Evolutionary conservation across 768 basidiomycete species (phyloP), one percentile per base, ranked within the genome.

Genomic region (Panus rudis): DNA sequence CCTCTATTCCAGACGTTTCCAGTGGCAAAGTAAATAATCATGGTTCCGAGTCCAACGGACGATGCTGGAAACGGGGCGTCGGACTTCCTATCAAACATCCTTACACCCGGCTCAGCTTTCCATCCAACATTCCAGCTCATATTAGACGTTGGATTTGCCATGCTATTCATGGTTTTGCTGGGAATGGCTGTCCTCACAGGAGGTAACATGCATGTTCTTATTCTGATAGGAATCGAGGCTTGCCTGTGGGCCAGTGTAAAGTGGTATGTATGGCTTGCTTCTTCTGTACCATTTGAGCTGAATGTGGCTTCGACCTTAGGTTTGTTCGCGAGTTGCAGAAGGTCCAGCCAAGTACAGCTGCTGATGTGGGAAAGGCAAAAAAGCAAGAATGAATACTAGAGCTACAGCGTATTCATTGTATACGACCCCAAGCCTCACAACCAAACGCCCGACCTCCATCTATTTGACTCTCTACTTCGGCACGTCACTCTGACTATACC

Each of bases 161-260:
- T 65, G 5, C 70, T 92, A 20, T 64, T 86, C 21, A 40, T 77
- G 16, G 72, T 87, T 7, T 72, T 91, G 17, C 50, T 78, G 28
- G 61, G 65, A 31, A 68, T 84, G n/a, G 69, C 76, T 6, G 68
- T 76, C 56, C 51, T 81, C 19, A 85, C 86, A 0, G 63, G 66
- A 11, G 78, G 81, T 24, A 91, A 76, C 52, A 42, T 73, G 1
- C 89, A 92, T 55, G 66, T 90, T 24, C 69, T 87, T 22, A 69
- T 68, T 20, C 66, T 92, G 11, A 81, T 83, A 47, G 64, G 56
- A 2, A 80, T 92, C 46, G 79, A 81, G 53, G 54, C 80, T 12
- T 73, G 70, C 23, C 65, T 92, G 23, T 91, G 86, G 87, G 81
- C 67, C 23, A 87, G 81, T 51, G 70, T 89, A 1, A 89, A 90